These are phyloP conservation scores for Cladophialophora carrionii DNA, from an alignment of 2,329 filamentous ascomycete species.

Conservation along the genomic window DNA sequence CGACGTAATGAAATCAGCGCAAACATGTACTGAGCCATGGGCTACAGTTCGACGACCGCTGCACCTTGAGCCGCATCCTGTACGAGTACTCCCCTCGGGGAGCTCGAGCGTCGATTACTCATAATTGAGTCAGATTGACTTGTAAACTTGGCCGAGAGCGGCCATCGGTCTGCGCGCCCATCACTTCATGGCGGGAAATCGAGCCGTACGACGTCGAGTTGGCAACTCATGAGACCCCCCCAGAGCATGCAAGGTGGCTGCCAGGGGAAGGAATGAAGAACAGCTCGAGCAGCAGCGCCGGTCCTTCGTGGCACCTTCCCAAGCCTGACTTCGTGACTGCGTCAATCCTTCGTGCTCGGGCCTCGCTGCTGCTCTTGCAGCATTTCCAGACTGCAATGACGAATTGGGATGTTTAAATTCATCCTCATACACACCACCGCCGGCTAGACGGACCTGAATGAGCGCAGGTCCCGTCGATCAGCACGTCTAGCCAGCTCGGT, in stretches of 20 bases:
- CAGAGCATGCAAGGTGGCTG: background rate
- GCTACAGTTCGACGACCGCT: background rate
- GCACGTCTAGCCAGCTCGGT: background rate
- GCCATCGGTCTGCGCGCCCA: background rate
- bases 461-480: background rate
- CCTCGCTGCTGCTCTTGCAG: background rate
- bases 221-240: background rate
- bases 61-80: background rate
- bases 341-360: background rate
- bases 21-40: background rate
- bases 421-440: background rate
- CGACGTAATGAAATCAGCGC: background rate
- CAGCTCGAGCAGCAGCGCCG: background rate
- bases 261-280: background rate
- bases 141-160: background rate
- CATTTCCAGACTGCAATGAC: background rate
- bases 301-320: background rate
- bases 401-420: background rate
- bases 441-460: constrained; percentile 2
- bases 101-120: background rate
- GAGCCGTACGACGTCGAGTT: background rate
- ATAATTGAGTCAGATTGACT: background rate
- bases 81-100: background rate
- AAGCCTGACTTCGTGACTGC: background rate
- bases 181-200: background rate